phyloP scores from a whole-genome alignment of 129 eudicot species.

The Scalesia atractyloides region DNA sequence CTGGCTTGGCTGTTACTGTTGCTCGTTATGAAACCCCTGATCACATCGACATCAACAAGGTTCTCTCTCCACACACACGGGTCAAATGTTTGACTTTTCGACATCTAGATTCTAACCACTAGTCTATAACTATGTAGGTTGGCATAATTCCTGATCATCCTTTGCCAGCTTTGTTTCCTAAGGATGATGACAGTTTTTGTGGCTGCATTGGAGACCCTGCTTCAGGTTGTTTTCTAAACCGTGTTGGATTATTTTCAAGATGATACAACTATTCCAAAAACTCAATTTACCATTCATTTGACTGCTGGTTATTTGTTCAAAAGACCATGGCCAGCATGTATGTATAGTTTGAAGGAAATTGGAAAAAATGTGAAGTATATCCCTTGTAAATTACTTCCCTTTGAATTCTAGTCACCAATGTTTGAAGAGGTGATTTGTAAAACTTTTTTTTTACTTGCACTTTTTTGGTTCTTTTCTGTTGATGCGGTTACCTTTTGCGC shows the following conservation, averaged over 20 bases:
- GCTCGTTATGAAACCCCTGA: slow-evolving; percentile 99
- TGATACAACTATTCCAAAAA: slow-evolving; percentile 27
- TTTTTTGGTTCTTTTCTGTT: too few species aligned
- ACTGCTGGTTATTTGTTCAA: slow-evolving; percentile 18
- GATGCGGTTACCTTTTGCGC: too few species aligned
- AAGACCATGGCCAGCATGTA: slow-evolving; percentile 23
- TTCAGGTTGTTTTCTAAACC: slow-evolving; percentile 66
- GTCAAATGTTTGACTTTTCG: not conserved
- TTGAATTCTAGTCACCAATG: not conserved
- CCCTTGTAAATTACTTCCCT: not conserved
- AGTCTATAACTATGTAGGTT: slow-evolving; percentile 47
- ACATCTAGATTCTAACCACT: not conserved
- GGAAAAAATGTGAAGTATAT: not conserved
- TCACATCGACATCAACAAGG: slow-evolving; percentile 95
- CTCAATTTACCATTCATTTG: slow-evolving; percentile 8
- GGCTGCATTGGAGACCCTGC: slow-evolving; percentile 83
- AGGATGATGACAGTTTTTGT: slow-evolving; percentile 80
- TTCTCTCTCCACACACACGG: slow-evolving; percentile 20
- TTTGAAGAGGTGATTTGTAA: not conserved
- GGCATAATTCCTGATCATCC: slow-evolving; percentile 94
- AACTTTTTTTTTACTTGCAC: too few species aligned
- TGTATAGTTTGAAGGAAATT: slow-evolving; percentile 25
- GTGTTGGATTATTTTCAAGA: slow-evolving; percentile 68
- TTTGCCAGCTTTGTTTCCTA: slow-evolving; percentile 83
- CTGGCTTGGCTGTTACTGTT: slow-evolving; percentile 99